Evolutionary conservation across 116 monocot genomes (phyloP).

Genomic region (Zostera marina): DNA sequence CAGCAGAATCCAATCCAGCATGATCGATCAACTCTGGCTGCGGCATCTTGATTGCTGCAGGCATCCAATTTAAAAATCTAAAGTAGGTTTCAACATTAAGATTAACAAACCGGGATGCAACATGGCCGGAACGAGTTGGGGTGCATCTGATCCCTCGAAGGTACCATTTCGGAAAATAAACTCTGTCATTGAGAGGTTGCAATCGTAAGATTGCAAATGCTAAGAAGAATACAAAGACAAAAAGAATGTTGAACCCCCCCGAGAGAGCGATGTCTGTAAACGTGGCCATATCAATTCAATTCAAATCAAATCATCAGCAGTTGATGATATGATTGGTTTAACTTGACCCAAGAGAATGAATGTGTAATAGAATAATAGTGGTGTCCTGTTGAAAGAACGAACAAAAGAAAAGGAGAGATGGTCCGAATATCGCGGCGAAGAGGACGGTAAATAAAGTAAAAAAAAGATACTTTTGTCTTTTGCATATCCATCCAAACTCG

Average conservation of each 20-base stretch:
- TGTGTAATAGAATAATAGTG: no score
- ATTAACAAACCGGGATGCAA: constrained; percentile 56
- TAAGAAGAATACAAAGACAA: constrained; percentile 51
- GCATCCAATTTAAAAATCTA: constrained; percentile 88
- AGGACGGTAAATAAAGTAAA: no score
- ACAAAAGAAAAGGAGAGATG: no score
- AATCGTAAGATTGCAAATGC: constrained; percentile 70
- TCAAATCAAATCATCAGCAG: no score
- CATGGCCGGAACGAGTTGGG: constrained; percentile 39
- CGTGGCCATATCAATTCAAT: constrained; percentile 36
- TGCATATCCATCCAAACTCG: no score
- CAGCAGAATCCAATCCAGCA: constrained; percentile 79
- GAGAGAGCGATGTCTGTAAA: constrained; percentile 52
- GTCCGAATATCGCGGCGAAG: no score
- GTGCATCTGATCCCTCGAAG: constrained; percentile 68
- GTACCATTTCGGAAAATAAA: constrained; percentile 96
- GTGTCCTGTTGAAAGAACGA: no score
- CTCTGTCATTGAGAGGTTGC: constrained; percentile 79
- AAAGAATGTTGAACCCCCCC: constrained; percentile 72
- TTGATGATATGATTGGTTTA: no score
- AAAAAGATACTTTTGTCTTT: no score
- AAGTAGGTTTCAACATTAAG: constrained; percentile 45
- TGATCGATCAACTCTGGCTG: constrained; percentile 76
- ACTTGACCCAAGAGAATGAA: no score
- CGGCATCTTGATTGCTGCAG: constrained; percentile 80